These are phyloP conservation scores for Nakazawaea ambrosiae DNA, from an alignment of 805 yeast species.

Conservation along the genomic window DNA sequence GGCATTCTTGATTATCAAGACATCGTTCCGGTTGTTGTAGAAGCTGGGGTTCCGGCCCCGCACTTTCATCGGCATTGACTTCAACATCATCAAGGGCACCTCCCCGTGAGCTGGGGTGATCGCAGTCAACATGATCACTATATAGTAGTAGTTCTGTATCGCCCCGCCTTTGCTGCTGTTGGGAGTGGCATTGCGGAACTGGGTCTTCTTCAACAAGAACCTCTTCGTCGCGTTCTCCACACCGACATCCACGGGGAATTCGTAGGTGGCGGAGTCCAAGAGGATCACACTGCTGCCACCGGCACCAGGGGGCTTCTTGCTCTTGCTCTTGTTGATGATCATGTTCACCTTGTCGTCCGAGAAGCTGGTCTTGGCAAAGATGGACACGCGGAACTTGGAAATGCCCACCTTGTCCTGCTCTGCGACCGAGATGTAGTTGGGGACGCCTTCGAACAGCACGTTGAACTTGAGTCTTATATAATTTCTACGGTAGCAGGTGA, in stretches of 20 bases:
- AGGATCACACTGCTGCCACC: too few species aligned
- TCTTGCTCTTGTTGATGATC: slow-evolving; percentile 6
- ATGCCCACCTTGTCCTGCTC: neutral
- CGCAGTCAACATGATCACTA: slow-evolving; percentile 16
- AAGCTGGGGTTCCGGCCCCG: slow-evolving; percentile 60
- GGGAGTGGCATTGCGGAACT: slow-evolving; percentile 46
- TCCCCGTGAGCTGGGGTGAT: slow-evolving; percentile 1
- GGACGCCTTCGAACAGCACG: slow-evolving; percentile 1
- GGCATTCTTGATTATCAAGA: slow-evolving; percentile 25
- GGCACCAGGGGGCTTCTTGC: slow-evolving; percentile 3
- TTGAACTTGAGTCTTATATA: slow-evolving; percentile 27
- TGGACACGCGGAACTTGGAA: slow-evolving; percentile 22
- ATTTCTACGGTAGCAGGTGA: slow-evolving; percentile 39
- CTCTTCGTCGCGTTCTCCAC: slow-evolving; percentile 22
- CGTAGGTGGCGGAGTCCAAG: slow-evolving; percentile 8
- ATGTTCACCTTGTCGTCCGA: neutral
- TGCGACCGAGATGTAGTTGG: neutral
- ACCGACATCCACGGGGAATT: slow-evolving; percentile 13
- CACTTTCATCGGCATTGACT: slow-evolving; percentile 42
- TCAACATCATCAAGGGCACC: slow-evolving; percentile 10
- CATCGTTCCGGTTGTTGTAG: slow-evolving; percentile 45
- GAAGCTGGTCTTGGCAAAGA: slow-evolving; percentile 28
- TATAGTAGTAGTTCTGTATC: slow-evolving; percentile 37
- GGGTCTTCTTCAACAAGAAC: slow-evolving; percentile 32
- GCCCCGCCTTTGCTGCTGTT: slow-evolving; percentile 39